Percentiles rank a stretch among this genome's conserved stretches.
These are phyloP conservation scores for Fraxinus platypoda DNA, from an alignment of 305 asterid species.

Conservation along the genomic window DNA sequence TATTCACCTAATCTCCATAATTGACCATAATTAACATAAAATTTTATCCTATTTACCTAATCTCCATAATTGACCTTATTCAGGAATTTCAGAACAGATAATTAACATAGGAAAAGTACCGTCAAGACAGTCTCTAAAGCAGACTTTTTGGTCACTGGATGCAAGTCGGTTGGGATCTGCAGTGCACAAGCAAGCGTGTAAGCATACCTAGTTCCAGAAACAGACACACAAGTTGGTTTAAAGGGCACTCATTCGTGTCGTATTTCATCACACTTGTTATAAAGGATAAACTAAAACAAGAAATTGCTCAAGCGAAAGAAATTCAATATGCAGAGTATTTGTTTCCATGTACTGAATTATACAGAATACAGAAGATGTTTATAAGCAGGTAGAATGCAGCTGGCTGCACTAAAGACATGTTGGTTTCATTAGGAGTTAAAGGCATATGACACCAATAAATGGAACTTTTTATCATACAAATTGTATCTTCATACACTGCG, in stretches of 20 bases:
- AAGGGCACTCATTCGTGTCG: background rate
- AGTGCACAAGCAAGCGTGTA: slow-evolving; percentile 26
- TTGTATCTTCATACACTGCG: background rate
- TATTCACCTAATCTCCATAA: background rate
- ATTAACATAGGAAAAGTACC: slow-evolving; percentile 44
- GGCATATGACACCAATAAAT: background rate
- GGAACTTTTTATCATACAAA: background rate
- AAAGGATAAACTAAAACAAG: background rate
- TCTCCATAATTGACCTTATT: background rate
- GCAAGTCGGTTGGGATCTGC: slow-evolving; percentile 92
- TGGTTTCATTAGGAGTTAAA: background rate
- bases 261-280: background rate
- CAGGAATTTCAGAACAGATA: slow-evolving; percentile 10
- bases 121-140: slow-evolving; percentile 94
- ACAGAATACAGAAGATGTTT: background rate
- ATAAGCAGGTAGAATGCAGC: background rate
- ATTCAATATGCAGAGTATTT: background rate
- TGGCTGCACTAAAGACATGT: background rate
- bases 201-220: slow-evolving; percentile 17
- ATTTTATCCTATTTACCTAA: background rate
- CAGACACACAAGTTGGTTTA: background rate
- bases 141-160: slow-evolving; percentile 77
- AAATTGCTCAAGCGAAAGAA: background rate
- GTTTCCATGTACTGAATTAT: background rate
- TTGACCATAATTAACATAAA: background rate